phyloP scores from a whole-genome alignment of 371 early-diverging fungal genomes.

The Mortierella sp. region DNA sequence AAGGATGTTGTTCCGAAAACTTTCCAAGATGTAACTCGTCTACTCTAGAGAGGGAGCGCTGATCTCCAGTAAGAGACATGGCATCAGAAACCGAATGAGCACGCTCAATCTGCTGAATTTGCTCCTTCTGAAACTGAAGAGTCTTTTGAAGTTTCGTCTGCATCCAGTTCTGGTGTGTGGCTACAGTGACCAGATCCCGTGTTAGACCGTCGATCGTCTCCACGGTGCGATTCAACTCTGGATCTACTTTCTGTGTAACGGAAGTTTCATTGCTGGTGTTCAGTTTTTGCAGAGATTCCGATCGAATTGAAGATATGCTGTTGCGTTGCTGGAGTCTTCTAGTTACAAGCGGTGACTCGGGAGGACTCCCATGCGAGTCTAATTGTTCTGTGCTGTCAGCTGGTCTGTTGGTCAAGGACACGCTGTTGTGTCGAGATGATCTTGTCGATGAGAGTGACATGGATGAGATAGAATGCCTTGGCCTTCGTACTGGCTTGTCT shows the following conservation, averaged over 20 bases:
- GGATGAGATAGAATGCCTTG: slow-evolving; percentile 23
- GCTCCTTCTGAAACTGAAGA: slow-evolving; percentile 47
- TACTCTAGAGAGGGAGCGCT: no score
- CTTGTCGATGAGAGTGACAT: slow-evolving; percentile 10
- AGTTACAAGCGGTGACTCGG: slow-evolving; percentile 2
- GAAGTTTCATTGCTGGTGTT: slow-evolving; percentile 4
- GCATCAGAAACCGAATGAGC: slow-evolving; percentile 11
- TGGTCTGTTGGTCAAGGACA: slow-evolving; percentile 3
- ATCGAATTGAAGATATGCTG: slow-evolving; percentile 24
- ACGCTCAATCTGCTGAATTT: slow-evolving; percentile 39
- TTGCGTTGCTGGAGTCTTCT: slow-evolving; percentile 15
- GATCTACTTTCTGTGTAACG: slow-evolving; percentile 9
- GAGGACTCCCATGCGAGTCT: not conserved
- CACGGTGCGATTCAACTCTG: slow-evolving; percentile 46
- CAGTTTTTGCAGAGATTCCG: slow-evolving; percentile 5
- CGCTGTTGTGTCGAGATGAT: slow-evolving; percentile 17
- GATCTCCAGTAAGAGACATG: not conserved
- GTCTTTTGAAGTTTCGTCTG: slow-evolving; percentile 48
- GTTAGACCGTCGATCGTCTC: slow-evolving; percentile 50
- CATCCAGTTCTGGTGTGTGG: slow-evolving; percentile 54
- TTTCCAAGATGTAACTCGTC: not conserved
- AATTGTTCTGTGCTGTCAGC: slow-evolving; percentile 2
- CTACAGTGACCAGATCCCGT: slow-evolving; percentile 52
- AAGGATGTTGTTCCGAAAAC: slow-evolving; percentile 15
- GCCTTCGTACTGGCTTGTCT: slow-evolving; percentile 14